These are phyloP conservation scores for Oryza glaberrima DNA, from an alignment of 176 grass and related monocot genomes.

Conservation along the genomic window DNA sequence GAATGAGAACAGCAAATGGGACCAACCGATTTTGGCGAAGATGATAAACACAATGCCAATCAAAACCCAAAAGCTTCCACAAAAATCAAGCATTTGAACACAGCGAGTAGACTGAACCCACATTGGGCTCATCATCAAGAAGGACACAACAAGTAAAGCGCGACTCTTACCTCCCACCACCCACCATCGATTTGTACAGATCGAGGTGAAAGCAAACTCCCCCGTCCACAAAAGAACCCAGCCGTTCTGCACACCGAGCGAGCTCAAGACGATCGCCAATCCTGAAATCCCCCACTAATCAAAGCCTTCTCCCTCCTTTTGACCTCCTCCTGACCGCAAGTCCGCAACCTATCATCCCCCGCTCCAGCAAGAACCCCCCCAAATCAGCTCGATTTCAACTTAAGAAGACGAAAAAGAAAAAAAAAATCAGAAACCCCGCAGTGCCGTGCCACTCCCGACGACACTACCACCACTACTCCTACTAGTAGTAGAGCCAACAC, in stretches of 20 bases:
- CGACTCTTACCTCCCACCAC: conserved; percentile 34
- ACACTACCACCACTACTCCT: too few relatives aligned
- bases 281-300: background rate
- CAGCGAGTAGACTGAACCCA: background rate
- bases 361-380: background rate
- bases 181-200: background rate
- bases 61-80: background rate
- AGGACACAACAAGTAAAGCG: background rate
- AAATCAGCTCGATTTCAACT: background rate
- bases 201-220: background rate
- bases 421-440: background rate
- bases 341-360: background rate
- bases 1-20: background rate
- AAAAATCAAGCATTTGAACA: background rate
- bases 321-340: background rate
- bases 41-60: background rate
- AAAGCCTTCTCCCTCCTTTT: background rate
- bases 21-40: background rate
- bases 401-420: too few relatives aligned
- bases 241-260: background rate
- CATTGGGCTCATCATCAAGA: background rate
- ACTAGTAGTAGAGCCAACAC: background rate
- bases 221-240: background rate
- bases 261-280: background rate
- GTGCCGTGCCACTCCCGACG: background rate